Evolutionary conservation across 208 protist genomes (phyloP).

Genomic region (Endotrypanum monterogeii): DNA sequence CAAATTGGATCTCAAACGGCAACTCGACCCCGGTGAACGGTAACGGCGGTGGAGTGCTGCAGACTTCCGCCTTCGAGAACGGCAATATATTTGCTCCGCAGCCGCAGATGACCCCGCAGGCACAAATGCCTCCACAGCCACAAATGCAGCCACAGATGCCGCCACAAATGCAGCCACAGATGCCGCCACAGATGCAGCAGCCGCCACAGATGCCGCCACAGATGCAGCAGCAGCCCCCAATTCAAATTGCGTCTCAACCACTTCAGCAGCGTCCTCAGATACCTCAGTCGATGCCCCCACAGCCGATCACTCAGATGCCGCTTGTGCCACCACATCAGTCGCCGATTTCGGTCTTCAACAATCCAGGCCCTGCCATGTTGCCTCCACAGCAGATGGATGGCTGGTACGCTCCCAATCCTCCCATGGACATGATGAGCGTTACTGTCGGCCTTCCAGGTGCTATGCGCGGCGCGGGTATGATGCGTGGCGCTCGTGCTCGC

Average conservation of each 20-base stretch:
- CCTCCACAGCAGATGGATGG: slow-evolving; percentile 27
- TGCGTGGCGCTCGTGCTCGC: slow-evolving; percentile 33
- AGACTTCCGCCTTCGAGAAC: slow-evolving; percentile 19
- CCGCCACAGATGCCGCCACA: slow-evolving; percentile 1
- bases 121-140: slow-evolving; percentile 22
- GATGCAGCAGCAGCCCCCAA: slow-evolving; percentile 14
- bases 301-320: slow-evolving; percentile 1
- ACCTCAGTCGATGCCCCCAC: background rate
- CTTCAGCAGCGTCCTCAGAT: slow-evolving; percentile 18
- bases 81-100: slow-evolving; percentile 9
- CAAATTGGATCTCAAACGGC: slow-evolving; percentile 32
- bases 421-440: slow-evolving; percentile 27
- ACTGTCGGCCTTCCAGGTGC: slow-evolving; percentile 21
- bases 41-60: slow-evolving; percentile 26
- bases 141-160: slow-evolving; percentile 15
- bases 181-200: slow-evolving; percentile 7
- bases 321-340: slow-evolving; percentile 4
- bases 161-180: slow-evolving; percentile 4
- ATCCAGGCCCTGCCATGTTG: slow-evolving; percentile 23
- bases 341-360: slow-evolving; percentile 34
- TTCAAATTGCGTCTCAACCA: slow-evolving; percentile 24
- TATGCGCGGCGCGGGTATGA: slow-evolving; percentile 18
- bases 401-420: slow-evolving; percentile 29
- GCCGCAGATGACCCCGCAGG: slow-evolving; percentile 4
- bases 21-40: slow-evolving; percentile 22